Conservation (phyloP, 1,284 basidiomycete genomes). For the Cutaneotrichosporon dermatis region DNA sequence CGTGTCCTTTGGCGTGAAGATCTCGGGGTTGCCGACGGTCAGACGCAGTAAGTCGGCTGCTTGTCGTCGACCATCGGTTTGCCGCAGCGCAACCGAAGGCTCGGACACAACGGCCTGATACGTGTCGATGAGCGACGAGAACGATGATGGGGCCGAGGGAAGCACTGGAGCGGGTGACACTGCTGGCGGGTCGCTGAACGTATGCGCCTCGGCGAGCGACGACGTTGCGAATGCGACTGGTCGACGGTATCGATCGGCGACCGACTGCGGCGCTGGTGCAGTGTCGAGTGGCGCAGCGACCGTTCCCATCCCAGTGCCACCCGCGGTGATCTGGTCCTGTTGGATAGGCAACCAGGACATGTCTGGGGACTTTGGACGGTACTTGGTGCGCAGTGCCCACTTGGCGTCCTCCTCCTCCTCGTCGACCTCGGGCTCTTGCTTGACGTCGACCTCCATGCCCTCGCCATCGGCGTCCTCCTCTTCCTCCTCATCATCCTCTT, state of each 20-base stretch:
- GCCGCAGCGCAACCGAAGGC: constrained; percentile 31
- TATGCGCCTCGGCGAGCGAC: constrained; percentile 25
- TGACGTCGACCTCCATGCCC: constrained; percentile 8
- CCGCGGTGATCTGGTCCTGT: constrained; percentile 7
- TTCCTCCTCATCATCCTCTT: constrained; percentile 7
- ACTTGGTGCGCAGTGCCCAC: background rate
- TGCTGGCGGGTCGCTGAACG: constrained; percentile 27
- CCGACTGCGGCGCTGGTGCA: constrained; percentile 22
- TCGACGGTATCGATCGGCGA: constrained; percentile 36
- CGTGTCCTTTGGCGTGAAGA: constrained; percentile 31
- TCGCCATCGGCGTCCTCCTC: constrained; percentile 6
- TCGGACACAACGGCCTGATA: constrained; percentile 31
- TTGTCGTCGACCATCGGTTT: constrained; percentile 32
- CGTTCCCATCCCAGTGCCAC: background rate
- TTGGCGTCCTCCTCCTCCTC: constrained; percentile 7
- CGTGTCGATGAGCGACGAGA: constrained; percentile 30
- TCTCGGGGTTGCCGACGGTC: constrained; percentile 32
- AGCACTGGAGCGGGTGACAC: background rate
- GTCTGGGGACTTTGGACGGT: constrained; percentile 17
- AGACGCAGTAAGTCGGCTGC: constrained; percentile 35
- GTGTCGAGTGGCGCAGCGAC: background rate
- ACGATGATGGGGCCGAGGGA: constrained; percentile 30
- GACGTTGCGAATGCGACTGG: constrained; percentile 35
- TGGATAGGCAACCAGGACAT: constrained; percentile 37
- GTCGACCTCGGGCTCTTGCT: constrained; percentile 12